These are phyloP conservation scores for Fonsecaea pedrosoi DNA, from an alignment of 2,329 filamentous ascomycete species.

Conservation along the genomic window DNA sequence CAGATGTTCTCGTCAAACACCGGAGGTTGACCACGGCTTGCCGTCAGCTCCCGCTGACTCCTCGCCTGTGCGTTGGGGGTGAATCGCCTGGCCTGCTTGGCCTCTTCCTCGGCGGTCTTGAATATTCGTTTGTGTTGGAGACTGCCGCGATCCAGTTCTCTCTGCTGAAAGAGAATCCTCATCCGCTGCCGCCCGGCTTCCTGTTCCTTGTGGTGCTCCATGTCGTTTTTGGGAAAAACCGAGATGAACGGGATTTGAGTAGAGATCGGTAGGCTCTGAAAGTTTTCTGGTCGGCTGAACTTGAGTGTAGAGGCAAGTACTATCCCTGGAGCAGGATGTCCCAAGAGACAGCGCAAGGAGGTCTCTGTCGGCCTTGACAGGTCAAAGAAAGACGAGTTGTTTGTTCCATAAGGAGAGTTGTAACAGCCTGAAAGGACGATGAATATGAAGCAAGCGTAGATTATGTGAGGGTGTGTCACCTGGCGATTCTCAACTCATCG, in stretches of 20 bases:
- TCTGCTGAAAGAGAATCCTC: slow-evolving; percentile 4
- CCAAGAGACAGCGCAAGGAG: neutral
- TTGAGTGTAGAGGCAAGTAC: neutral
- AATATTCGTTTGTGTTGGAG: slow-evolving; percentile 8
- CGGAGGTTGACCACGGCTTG: slow-evolving; percentile 6
- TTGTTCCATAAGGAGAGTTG: neutral
- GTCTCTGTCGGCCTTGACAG: neutral
- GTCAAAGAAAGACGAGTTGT: slow-evolving; percentile 1
- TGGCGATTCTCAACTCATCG: neutral
- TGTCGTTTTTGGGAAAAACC: neutral
- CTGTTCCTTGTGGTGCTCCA: neutral
- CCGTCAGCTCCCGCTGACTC: neutral
- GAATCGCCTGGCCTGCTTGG: neutral
- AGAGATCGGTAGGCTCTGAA: neutral
- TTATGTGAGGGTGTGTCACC: neutral
- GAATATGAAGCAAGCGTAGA: neutral
- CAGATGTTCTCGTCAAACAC: slow-evolving; percentile 19
- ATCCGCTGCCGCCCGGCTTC: slow-evolving; percentile 2
- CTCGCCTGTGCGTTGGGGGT: slow-evolving; percentile 6
- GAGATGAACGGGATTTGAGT: neutral
- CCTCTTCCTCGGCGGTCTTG: slow-evolving; percentile 10
- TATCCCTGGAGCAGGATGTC: neutral
- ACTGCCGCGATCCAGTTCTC: slow-evolving; percentile 7
- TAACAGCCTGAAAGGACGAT: neutral
- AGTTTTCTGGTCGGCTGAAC: neutral